These are phyloP conservation scores for Coemansia sp. DNA, from an alignment of 192 early-diverging fungal genomes.

Conservation along the genomic window DNA sequence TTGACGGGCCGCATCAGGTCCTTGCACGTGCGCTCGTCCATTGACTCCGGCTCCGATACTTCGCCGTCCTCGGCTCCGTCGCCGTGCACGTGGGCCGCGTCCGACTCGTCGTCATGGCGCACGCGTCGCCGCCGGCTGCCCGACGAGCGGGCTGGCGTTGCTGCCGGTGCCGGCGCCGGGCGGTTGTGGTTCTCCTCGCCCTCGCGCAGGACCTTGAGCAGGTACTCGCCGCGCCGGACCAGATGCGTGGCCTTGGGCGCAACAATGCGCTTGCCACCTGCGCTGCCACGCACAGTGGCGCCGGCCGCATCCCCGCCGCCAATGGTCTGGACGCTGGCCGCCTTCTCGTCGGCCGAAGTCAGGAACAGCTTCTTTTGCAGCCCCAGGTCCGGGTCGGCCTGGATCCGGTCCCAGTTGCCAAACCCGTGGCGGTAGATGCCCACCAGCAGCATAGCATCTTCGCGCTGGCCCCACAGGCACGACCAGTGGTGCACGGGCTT, in stretches of 20 bases:
- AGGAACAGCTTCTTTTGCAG: constrained; percentile 85
- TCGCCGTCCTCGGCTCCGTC: constrained; percentile 27
- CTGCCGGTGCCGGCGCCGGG: constrained; percentile 8
- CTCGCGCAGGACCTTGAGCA: constrained; percentile 80
- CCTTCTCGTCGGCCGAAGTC: constrained; percentile 45
- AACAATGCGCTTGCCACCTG: constrained; percentile 38
- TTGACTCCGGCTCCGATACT: constrained; percentile 42
- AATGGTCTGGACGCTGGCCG: constrained; percentile 31
- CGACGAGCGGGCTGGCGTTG: constrained; percentile 1
- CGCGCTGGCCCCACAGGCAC: constrained; percentile 79
- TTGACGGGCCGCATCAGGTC: constrained; percentile 62
- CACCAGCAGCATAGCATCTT: constrained; percentile 94
- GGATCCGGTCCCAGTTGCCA: constrained; percentile 84
- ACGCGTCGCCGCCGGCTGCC: constrained; percentile 28
- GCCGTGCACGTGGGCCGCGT: constrained; percentile 12
- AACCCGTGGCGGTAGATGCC: constrained; percentile 93
- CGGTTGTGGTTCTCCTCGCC: constrained; percentile 48
- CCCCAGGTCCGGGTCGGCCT: constrained; percentile 70
- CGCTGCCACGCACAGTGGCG: not conserved
- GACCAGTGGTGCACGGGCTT: constrained; percentile 85
- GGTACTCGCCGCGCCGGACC: constrained; percentile 80
- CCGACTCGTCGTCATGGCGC: constrained; percentile 26
- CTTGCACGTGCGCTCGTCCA: constrained; percentile 62
- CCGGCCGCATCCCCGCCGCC: constrained; percentile 12
- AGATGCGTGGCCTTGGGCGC: constrained; percentile 83